Base-by-base conservation (phyloP, 1,284 basidiomycete species). In the Boletus mariae region DNA sequence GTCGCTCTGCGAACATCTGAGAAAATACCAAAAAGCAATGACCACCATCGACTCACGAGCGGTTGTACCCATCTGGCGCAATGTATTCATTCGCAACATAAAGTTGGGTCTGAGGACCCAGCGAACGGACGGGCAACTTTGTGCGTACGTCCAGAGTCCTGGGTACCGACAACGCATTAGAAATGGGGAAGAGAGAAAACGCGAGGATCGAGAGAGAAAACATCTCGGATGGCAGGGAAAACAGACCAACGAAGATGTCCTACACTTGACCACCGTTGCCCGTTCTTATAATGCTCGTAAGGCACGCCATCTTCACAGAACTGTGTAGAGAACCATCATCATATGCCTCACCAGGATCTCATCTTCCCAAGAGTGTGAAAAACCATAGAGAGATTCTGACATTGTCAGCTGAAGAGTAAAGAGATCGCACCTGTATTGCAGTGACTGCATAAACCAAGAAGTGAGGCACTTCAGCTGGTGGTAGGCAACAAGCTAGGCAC, bases 11-110 rank as follows among this genome's bases (percentile, higher is more conserved):
- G 26, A 26, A 37, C 1, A 9, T 60, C 17, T 56, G 48, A 9
- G 25, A 31, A 25, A 0, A 17, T 20, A 20, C 20, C 3, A 26
- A 37, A n/a, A 53, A 13, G 6, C 4, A 8, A 45, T 3, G 20
- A 32, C 29, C 0, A 25, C 13, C 8, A 26, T 9, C 15, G 8
- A 64, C 61, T 55, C 53, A 73, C 59, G 66, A 66, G 47, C 73
- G 61, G 25, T 51, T 60, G 52, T 52, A 72, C 17, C 73, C 73
- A 60, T 74, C 73, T 5, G 73, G 71, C 1, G 67, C 58, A 17
- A 73, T 58, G 26, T 53, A 40, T 0, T 45, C 34, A 48, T 75
- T 71, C 11, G 35, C 59, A 12, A 75, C 51, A 12, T 45, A 11
- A 31, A 68, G 43, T 13, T 53, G 34, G 13, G 37, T 46, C 11